Base-by-base conservation (phyloP, 1,139 yeast genomes). In the Lodderomyces elongisporus region DNA sequence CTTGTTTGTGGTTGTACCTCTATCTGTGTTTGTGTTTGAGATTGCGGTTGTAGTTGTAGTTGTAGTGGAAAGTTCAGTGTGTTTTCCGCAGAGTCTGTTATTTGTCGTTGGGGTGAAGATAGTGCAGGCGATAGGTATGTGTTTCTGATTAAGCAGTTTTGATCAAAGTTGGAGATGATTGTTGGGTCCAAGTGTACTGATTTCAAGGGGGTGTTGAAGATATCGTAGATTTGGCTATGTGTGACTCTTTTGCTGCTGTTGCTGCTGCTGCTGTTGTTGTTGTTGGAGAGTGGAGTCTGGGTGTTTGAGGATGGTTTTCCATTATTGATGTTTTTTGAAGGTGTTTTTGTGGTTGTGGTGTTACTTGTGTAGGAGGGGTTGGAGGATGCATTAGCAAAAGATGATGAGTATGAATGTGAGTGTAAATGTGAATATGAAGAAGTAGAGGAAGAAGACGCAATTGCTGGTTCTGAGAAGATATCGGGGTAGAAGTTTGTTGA, bases 91-190 rank as follows among this genome's bases (percentile, higher is more conserved):
- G 22, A 7, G 10, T 18, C 10, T 7, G 10, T 7, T 23, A 8
- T 15, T 20, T 25, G 28, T 20, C 9, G 25, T 33, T 57, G 67
- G 6, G 72, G 77, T 10, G 74, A 70, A 25, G 74, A 71, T 39
- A 68, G 66, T 15, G 74, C 76, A 0, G 77, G 77, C 10, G 74
- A 68, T 37, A 68, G 57, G 33, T 56, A 56, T 20, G 53, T 53
- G 30, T 49, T 31, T 32, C 40, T 39, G 30, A 33, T 31, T 21
- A 27, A 31, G 3, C 17, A 16, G 23, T 36, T 28, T 27, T 31
- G 37, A 37, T 44, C 32, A 7, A 26, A 20, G 14, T 33, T 32
- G 13, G 35, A 30, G 7, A 40, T 33, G 5, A 40, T 33, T 18
- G 31, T 38, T 22, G 44, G 44, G 33, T 40, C 40, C 18, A 40